Percentiles rank a stretch among this genome's conserved stretches.
Conservation (phyloP, 1,284 basidiomycete genomes). For the Microbotryum saponariae region DNA sequence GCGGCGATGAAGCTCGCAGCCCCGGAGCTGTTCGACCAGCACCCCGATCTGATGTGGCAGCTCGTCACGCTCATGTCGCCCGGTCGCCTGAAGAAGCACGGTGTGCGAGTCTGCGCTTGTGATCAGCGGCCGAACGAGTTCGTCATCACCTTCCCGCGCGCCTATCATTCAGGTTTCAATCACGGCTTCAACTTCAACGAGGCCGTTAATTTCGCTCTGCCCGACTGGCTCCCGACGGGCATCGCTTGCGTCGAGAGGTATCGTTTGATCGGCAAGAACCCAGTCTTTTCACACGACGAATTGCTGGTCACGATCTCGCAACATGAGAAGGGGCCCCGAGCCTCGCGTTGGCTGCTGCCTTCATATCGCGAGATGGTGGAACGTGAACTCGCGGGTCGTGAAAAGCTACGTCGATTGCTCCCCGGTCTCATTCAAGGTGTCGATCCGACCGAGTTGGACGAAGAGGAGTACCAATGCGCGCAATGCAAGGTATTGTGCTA, state of each 20-base stretch:
- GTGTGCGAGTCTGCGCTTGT: slow-evolving; percentile 87
- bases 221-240: slow-evolving; percentile 86
- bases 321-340: slow-evolving; percentile 85
- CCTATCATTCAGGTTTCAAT: slow-evolving; percentile 84
- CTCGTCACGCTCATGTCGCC: slow-evolving; percentile 98
- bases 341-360: slow-evolving; percentile 80
- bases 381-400: slow-evolving; percentile 66
- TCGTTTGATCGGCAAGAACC: slow-evolving; percentile 78
- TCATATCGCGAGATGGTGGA: slow-evolving; percentile 81
- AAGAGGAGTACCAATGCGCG: slow-evolving; percentile 90
- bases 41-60: slow-evolving; percentile 94
- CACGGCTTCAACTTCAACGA: slow-evolving; percentile 84
- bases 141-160: slow-evolving; percentile 94
- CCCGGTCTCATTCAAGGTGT: slow-evolving; percentile 58
- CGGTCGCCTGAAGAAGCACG: slow-evolving; percentile 70
- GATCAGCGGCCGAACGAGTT: slow-evolving; percentile 98
- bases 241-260: slow-evolving; percentile 78
- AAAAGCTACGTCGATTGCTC: slow-evolving; percentile 45
- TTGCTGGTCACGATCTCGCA: slow-evolving; percentile 89
- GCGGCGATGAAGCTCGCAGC: slow-evolving; percentile 90
- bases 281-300: slow-evolving; percentile 98
- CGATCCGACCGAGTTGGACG: slow-evolving; percentile 70
- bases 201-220: slow-evolving; percentile 96
- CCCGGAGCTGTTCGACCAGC: slow-evolving; percentile 96
- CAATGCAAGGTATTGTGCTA: slow-evolving; percentile 94